Evolutionary conservation across 306 rosid genomes (phyloP), one percentile per base, ranked within the genome.

Genomic region (Biancaea sappan): DNA sequence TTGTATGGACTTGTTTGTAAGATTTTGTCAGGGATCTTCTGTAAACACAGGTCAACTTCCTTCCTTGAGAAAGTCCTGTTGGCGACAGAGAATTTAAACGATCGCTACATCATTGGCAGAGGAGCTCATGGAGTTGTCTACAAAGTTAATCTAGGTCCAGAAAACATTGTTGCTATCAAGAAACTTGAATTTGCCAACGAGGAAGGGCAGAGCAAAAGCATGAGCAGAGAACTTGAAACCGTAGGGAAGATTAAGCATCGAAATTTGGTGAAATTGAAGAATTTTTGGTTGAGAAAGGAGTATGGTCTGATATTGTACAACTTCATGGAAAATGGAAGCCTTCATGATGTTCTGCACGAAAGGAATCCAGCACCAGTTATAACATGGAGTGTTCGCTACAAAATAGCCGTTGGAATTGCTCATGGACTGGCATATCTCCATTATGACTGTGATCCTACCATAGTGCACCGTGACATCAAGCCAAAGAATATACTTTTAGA

Each of bases 161-260:
- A 15, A 46, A 35, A 35, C 6, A 8, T 46, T 46, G 4, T 46
- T 46, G 52, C 52, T 46, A 8, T 46, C 0, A 46, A 46, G 52
- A 46, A 46, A 15, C 16, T 46, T 46, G 21, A 1, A 41, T 9
- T 16, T 46, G 21, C 19, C 40, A 15, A 46, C 0, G 4, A 46
- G 52, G 19, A 77, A 85, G 82, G 76, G 92, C 40, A 35, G 5
- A 46, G 52, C 6, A 46, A 85, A 71, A 86, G 66, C 14, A 79
- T 46, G n/a, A 46, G 52, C 8, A 46, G 52, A 16, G 52, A 46
- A 15, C 16, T 46, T 46, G 15, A 46, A 46, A 46, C 15, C 52
- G 16, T 46, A 13, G 2, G 8, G 19, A 46, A 46, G 52, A 46
- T 46, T 16, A 46, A 21, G 52, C 52, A 46, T 46, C 21, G 15